Base-by-base conservation (phyloP, 2,329 filamentous ascomycete genomes). In the Calonectria montana region DNA sequence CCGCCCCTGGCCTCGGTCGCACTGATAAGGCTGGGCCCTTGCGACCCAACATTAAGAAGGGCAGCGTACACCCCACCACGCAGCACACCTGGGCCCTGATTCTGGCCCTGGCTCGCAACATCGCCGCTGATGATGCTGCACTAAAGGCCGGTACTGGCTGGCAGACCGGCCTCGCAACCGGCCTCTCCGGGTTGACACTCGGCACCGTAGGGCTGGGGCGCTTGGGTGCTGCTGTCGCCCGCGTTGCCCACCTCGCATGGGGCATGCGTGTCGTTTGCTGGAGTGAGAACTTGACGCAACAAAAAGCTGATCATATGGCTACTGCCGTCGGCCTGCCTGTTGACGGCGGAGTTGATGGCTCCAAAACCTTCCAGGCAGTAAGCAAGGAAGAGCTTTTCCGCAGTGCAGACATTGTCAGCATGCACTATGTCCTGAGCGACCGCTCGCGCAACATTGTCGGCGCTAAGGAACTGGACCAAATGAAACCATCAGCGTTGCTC, bases 201-300 rank as follows among this genome's bases (percentile, higher is more conserved):
- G 50, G 50, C 9, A 55, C 18, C 10, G 50, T 55, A 21, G 50
- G 50, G 3, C n/a, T 55, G 29, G 50, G 50, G 50, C 50, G 50
- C 29, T 37, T 55, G 4, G 50, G 50, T 9, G 50, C 50, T 23
- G 50, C 50, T 15, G 50, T 55, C 1, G 50, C 50, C 9, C 50
- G 50, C 71, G 90, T 93, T 18, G 91, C 88, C 1, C 78, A 87
- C 18, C 80, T 89, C 64, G 90, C 87, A 1, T 94, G 91, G 78
- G 91, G 91, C 9, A 93, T 94, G 91, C 85, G 86, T 10, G 84
- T 93, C 2, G 76, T 92, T 0, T 89, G 88, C 41, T 94, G 92
- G 92, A 93, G 91, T 75, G 83, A 86, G 41, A 92, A 89, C 74
- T 78, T 94, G 69, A 91, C 90, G 29, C 91, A 93, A 79, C 87